Evolutionary conservation across 441 rosid genomes (phyloP).

Genomic region (Syzygium malaccense): DNA sequence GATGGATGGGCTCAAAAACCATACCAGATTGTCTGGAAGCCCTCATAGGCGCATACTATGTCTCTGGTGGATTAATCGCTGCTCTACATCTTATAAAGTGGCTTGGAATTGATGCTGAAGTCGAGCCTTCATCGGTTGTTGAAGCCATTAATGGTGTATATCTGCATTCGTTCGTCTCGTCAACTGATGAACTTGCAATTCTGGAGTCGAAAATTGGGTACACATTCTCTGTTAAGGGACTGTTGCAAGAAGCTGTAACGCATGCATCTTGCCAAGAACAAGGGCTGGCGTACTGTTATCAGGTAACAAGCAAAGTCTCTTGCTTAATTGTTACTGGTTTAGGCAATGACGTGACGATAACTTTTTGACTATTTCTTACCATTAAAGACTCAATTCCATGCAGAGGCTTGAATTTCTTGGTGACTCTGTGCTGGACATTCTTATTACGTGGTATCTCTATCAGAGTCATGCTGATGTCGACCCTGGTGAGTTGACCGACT

Average conservation of each 20-base stretch:
- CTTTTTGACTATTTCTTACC: constrained; percentile 5
- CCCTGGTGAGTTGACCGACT: constrained; percentile 90
- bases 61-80: constrained; percentile 60
- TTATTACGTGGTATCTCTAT: constrained; percentile 75
- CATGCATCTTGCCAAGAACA: constrained; percentile 51
- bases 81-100: constrained; percentile 77
- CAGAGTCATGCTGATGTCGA: constrained; percentile 49
- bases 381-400: constrained; percentile 1
- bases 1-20: constrained; percentile 88
- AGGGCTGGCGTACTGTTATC: constrained; percentile 46
- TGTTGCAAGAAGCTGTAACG: constrained; percentile 79
- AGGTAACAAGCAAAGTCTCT: constrained; percentile 36
- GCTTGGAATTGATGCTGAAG: constrained; percentile 58
- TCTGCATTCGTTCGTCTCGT: constrained; percentile 30
- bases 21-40: constrained; percentile 91
- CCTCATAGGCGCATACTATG: constrained; percentile 74
- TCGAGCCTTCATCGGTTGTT: constrained; percentile 31
- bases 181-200: constrained; percentile 31
- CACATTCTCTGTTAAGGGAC: constrained; percentile 54
- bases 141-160: constrained; percentile 50
- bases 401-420: constrained; percentile 99
- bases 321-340: not conserved
- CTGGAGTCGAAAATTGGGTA: constrained; percentile 67
- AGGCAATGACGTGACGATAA: not conserved
- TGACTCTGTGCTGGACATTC: constrained; percentile 80